Base-by-base conservation (phyloP, 192 early-diverging fungal species). In the Cladochytrium replicatum region DNA sequence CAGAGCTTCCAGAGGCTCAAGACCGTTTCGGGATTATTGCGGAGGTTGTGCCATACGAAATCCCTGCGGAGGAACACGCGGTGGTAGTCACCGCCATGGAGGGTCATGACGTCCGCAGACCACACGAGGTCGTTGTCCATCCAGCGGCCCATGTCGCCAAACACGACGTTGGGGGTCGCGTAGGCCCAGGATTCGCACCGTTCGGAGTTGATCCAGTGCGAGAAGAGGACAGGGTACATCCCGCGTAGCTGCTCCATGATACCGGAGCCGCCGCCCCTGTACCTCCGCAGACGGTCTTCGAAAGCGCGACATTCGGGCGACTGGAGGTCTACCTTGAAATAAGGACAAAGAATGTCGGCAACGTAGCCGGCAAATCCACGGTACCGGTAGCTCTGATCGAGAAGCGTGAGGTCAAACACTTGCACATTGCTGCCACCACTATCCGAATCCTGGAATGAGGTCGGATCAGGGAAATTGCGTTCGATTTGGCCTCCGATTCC, bases 181-280 rank as follows among this genome's bases (percentile, higher is more conserved):
- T 51, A 64, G 3, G 40, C 62, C 62, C 62, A 64, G 22, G 57
- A 54, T 1, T 64, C 52, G 26, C 62, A 64, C 17, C 38, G 45
- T 15, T 64, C 52, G 3, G 62, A 37, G 3, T 28, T 31, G n/a
- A 64, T 31, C 60, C 60, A 64, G 5, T 45, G 42, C 15, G 6
- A 4, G 34, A 64, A 64, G 11, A 64, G 2, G 21, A 30, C 44
- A n/a, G 32, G 26, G 34, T 38, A 63, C 8, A 32, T 32, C 1
- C 60, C 60, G 4, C 48, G 54, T 23, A 63, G 42, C 45, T 63
- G 55, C n/a, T 50, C 55, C 13, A 63, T 57, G 29, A 37, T 30
- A n/a, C 23, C 8, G n/a, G 54, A 52, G 1, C 55, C 55, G 2
- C 29, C 21, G 22, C 60, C 55, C 32, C 46, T 44, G 31, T 50